Base-by-base conservation (phyloP, 177 flowering plant genomes). In the Telopea speciosissima region DNA sequence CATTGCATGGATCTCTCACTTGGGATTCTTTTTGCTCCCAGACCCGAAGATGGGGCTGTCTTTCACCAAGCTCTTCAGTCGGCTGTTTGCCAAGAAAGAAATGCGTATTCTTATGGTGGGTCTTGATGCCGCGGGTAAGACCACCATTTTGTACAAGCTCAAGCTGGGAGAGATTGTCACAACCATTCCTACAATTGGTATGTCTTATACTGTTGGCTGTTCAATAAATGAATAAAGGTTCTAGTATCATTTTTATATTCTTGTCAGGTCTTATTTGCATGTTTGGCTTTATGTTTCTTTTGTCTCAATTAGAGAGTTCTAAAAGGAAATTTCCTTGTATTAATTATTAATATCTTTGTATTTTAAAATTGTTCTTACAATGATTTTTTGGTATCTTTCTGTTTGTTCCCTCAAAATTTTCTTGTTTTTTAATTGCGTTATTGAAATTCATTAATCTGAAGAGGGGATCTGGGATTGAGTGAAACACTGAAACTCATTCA, bases 101-200 rank as follows among this genome's bases (percentile, higher is more conserved):
- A 69, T 69, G 71, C 71, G 71, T 1, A 69, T 76, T 67, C 74
- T 76, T 22, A 76, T 76, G 78, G 78, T 76, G 24, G 78, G 78
- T 72, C 78, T 76, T 25, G 70, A 68, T 68, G 70, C 70, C 2
- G 70, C 70, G 26, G 70, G 70, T 68, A 68, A 68, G 70, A 75
- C 78, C 58, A 75, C 78, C 31, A 75, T 75, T 66, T 63, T 75
- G 67, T 75, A 75, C 62, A 68, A 68, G 63, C 70, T 68, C 24
- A 68, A 68, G 62, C 45, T 68, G 44, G 70, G 70, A 68, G 70
- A 68, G 62, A 68, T 68, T 68, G 70, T 68, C 62, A 68, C 70
- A 1, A 68, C 70, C 13, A 68, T 68, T 54, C 71, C 71, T n/a
- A 69, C 71, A 52, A 69, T 69, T 22, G 71, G 71, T 69, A 69